phyloP scores from a whole-genome alignment of 1,284 basidiomycete genomes.

The Rhodotorula sp. region DNA sequence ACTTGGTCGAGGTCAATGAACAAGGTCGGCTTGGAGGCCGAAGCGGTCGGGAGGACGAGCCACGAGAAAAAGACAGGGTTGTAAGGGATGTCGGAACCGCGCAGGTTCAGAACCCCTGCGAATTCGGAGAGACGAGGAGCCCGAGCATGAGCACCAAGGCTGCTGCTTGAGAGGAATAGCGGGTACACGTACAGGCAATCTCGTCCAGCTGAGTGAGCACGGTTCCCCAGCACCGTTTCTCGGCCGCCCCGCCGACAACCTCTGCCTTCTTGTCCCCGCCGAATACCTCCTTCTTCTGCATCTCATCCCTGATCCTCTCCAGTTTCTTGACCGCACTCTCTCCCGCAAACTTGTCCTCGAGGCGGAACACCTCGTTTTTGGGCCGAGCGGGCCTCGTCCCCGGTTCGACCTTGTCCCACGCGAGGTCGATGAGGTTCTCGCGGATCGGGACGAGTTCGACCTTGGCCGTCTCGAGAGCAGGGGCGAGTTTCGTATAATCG shows the following conservation, averaged over 20 bases:
- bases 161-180: too few relatives aligned
- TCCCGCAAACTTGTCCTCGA: constrained; percentile 71
- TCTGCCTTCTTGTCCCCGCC: constrained; percentile 34
- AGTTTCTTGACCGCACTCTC: constrained; percentile 69
- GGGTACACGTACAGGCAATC: constrained; percentile 24
- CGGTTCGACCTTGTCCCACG: constrained; percentile 66
- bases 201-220: constrained; percentile 83
- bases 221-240: constrained; percentile 46
- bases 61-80: constrained; percentile 91
- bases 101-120: constrained; percentile 82
- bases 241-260: background rate
- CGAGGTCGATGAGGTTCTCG: constrained; percentile 74
- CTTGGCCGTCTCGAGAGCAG: constrained; percentile 57
- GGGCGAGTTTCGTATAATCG: constrained; percentile 53
- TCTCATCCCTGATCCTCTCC: constrained; percentile 62
- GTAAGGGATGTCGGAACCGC: constrained; percentile 87
- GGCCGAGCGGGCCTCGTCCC: constrained; percentile 61
- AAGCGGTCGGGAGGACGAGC: constrained; percentile 70
- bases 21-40: constrained; percentile 57
- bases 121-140: background rate
- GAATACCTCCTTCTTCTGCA: constrained; percentile 68
- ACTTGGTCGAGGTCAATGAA: constrained; percentile 73
- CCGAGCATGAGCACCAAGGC: too few relatives aligned
- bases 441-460: constrained; percentile 65
- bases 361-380: constrained; percentile 65